Percentiles rank a stretch among this genome's conserved stretches.
Conservation (phyloP, 768 basidiomycete species). For the Hericium erinaceus region DNA sequence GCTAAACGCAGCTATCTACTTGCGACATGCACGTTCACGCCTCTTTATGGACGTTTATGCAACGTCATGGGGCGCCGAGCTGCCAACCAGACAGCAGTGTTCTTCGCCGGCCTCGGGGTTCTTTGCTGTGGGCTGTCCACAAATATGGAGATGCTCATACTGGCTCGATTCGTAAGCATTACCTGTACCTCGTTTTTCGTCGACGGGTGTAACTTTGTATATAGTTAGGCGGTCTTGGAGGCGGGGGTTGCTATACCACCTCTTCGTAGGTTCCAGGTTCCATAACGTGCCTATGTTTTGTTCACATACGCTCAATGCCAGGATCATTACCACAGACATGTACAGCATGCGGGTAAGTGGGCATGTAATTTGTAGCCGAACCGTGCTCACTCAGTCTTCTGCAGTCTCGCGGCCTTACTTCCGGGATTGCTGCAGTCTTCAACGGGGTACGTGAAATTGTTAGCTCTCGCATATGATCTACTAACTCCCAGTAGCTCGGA, state of each 20-base stretch:
- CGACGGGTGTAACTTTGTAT: neutral
- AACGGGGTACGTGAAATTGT: constrained; percentile 43
- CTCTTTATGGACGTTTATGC: constrained; percentile 70
- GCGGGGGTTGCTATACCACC: constrained; percentile 67
- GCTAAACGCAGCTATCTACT: constrained; percentile 50
- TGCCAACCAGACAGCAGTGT: constrained; percentile 56
- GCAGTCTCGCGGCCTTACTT: constrained; percentile 64
- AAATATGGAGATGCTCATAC: constrained; percentile 64
- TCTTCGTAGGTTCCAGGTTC: constrained; percentile 39
- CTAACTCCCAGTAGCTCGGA: constrained; percentile 42
- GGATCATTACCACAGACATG: constrained; percentile 78
- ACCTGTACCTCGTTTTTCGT: neutral
- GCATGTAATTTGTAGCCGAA: neutral
- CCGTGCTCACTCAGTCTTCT: neutral
- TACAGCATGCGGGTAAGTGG: constrained; percentile 57
- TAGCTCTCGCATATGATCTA: neutral
- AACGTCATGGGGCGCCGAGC: constrained; percentile 64
- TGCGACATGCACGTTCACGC: constrained; percentile 76
- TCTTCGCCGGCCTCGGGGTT: constrained; percentile 56
- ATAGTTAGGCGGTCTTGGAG: constrained; percentile 66
- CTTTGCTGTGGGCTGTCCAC: constrained; percentile 59
- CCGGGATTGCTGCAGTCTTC: constrained; percentile 66
- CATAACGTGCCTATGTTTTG: neutral
- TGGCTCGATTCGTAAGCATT: constrained; percentile 58
- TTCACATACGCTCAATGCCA: constrained; percentile 16